These are phyloP conservation scores for Laburnicola sp. DNA, from an alignment of 2,329 filamentous ascomycete genomes.

Conservation along the genomic window DNA sequence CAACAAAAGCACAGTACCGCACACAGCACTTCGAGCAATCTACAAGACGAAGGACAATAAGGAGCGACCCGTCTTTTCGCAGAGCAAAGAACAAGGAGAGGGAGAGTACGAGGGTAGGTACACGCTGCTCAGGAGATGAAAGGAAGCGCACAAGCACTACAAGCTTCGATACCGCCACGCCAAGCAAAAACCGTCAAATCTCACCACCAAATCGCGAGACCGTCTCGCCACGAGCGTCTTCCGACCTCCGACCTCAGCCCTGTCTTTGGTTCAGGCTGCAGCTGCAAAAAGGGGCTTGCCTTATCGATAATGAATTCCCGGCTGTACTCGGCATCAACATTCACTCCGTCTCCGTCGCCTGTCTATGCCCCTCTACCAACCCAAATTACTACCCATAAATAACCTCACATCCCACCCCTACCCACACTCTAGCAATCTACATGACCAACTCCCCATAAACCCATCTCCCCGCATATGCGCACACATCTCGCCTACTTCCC, in stretches of 20 bases:
- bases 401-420: no score
- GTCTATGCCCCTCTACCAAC: no score
- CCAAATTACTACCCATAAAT: no score
- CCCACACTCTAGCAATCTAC: no score
- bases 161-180: background rate
- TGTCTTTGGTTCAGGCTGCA: no score
- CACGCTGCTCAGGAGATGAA: slow-evolving; percentile 2
- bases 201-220: slow-evolving; percentile 15
- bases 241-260: background rate
- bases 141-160: slow-evolving; percentile 2
- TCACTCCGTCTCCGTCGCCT: no score
- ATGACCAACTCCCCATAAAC: no score
- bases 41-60: background rate
- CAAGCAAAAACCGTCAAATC: slow-evolving; percentile 5
- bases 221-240: slow-evolving; percentile 12
- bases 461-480: no score
- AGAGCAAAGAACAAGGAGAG: background rate
- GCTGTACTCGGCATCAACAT: no score
- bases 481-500: no score
- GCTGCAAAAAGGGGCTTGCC: background rate
- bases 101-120: background rate
- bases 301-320: background rate
- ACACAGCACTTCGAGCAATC: background rate
- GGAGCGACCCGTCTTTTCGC: background rate
- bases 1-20: background rate